Evolutionary conservation across 2,329 filamentous ascomycete species (phyloP), one percentile per base, ranked within the genome.

Genomic region (Neofusicoccum umdonicola): DNA sequence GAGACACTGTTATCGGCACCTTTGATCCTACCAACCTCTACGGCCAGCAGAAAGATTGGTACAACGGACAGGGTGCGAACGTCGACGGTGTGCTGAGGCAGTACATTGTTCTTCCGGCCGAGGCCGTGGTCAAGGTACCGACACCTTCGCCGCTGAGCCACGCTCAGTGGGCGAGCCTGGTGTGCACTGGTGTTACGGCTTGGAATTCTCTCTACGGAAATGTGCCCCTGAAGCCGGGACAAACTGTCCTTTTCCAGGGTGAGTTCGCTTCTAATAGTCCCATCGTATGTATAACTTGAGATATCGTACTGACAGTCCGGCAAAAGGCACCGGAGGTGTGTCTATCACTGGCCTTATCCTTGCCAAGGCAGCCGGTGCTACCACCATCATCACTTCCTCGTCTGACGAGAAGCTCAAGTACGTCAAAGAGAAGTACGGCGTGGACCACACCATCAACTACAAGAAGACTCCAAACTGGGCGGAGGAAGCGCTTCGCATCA

Each of bases 401-500:
- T 81, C 79, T 4, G 81, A 85, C 66, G 68, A 74, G 2, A 85
- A 86, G 67, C 75, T 84, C 6, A 67, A 72, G 8, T 56, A 71
- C 3, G 77, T 75, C 5, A 73, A 76, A 65, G 64, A 66, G 34
- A 72, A 70, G 15, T 72, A 74, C 35, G 82, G 83, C 12, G 82
- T 79, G 2, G 78, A 82, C 57, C 71, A 80, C 62, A 75, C 73
- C 2, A 80, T 85, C 73, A 85, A 85, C 71, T 85, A 85, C 71
- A 79, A 77, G 61, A 80, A 72, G 1, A 76, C 69, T 0, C 78
- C 80, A 0, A 66, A 82, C 66, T 83, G 83, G 83, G 76, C 76
- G 3, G 68, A 71, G 1, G 80, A 83, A 58, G 81, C 82, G 1
- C 76, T 78, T 65, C 68, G 70, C 4, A 68, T 82, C 44, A 85